These are phyloP conservation scores for Trametes villosa DNA, from an alignment of 768 basidiomycete genomes.

Conservation along the genomic window DNA sequence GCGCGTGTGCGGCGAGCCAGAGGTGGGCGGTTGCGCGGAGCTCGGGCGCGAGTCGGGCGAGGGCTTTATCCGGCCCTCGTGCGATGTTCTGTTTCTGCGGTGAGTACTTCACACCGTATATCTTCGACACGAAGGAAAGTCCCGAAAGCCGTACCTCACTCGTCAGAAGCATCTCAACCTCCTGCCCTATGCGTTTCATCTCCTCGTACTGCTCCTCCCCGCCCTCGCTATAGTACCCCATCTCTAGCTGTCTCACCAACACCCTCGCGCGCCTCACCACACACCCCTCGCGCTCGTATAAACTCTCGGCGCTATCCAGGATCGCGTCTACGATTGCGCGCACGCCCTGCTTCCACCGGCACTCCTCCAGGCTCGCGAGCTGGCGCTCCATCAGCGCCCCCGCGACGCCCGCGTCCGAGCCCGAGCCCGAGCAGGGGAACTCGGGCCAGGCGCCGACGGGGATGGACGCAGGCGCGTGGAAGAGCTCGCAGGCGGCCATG, in stretches of 20 bases:
- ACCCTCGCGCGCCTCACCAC: conserved; percentile 65
- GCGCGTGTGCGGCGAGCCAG: conserved; percentile 73
- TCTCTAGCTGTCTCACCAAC: conserved; percentile 57
- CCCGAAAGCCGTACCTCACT: conserved; percentile 42
- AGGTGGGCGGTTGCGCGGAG: conserved; percentile 62
- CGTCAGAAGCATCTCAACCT: conserved; percentile 47
- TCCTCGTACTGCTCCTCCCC: conserved; percentile 1
- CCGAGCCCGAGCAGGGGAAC: neutral
- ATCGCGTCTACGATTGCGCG: conserved; percentile 45
- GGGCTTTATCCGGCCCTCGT: conserved; percentile 28
- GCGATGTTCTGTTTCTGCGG: conserved; percentile 31
- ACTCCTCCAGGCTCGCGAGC: conserved; percentile 54
- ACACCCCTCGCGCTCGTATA: conserved; percentile 53
- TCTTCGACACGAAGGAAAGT: no score
- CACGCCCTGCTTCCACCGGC: conserved; percentile 62
- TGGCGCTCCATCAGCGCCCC: conserved; percentile 70
- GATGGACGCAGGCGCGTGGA: conserved; percentile 44
- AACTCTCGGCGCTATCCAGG: conserved; percentile 50
- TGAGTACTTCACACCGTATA: neutral
- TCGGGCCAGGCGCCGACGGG: conserved; percentile 48
- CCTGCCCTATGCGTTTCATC: conserved; percentile 41
- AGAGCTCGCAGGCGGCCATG: conserved; percentile 67
- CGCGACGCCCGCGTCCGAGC: conserved; percentile 31
- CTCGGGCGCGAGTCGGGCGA: conserved; percentile 43
- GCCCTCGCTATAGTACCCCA: conserved; percentile 44